Evolutionary conservation across 2,329 filamentous ascomycete genomes (phyloP).

Genomic region (Metarhizium robertsii): DNA sequence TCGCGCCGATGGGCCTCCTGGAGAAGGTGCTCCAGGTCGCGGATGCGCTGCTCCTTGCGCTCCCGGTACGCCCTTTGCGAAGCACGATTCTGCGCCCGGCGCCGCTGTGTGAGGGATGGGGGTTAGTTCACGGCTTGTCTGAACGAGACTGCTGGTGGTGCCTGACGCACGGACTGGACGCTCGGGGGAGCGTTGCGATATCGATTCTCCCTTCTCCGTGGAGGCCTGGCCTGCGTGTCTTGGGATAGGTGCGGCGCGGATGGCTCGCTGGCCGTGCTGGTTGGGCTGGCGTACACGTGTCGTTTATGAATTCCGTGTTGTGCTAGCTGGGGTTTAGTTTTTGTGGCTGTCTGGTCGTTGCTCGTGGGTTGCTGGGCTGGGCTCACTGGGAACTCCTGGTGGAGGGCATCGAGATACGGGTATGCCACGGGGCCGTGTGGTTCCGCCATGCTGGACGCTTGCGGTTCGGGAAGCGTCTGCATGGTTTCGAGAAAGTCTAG

Average conservation of each 20-base stretch:
- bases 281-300: constrained; percentile 7
- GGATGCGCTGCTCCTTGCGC: constrained; percentile 47
- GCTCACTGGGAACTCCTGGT: no score
- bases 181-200: constrained; percentile 43
- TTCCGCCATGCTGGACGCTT: background rate
- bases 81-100: constrained; percentile 22
- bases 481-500: background rate
- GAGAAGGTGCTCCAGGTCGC: constrained; percentile 51
- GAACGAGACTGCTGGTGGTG: background rate
- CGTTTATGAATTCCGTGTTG: background rate
- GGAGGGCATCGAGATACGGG: no score
- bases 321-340: background rate
- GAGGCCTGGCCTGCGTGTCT: background rate
- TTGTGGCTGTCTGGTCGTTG: background rate
- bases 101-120: constrained; percentile 12
- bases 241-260: background rate
- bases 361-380: no score
- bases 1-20: constrained; percentile 44
- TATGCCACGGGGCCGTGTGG: no score
- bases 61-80: constrained; percentile 23
- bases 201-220: constrained; percentile 37
- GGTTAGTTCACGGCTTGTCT: constrained; percentile 1
- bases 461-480: background rate
- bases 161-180: constrained; percentile 34
- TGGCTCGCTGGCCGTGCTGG: constrained; percentile 8